Conservation (phyloP, 495 filamentous ascomycete genomes). For the Talaromyces adpressus region DNA sequence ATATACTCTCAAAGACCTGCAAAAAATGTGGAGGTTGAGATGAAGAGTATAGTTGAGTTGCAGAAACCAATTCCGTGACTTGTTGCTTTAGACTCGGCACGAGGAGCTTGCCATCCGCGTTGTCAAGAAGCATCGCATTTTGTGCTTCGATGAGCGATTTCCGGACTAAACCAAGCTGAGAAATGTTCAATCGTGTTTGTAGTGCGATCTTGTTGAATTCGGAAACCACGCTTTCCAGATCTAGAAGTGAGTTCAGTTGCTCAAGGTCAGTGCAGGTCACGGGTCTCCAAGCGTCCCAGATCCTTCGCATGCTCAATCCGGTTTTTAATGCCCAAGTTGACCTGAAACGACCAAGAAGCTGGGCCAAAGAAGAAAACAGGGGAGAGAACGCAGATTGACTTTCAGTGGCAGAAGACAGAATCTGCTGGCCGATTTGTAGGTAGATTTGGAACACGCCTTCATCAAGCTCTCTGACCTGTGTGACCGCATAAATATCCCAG, state of each 20-base stretch:
- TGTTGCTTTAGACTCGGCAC: constrained; percentile 46
- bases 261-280: constrained; percentile 46
- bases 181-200: constrained; percentile 33
- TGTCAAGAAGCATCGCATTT: constrained; percentile 30
- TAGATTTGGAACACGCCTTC: constrained; percentile 51
- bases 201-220: constrained; percentile 59
- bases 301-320: constrained; percentile 74
- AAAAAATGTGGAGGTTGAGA: constrained; percentile 44
- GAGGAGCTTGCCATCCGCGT: constrained; percentile 29
- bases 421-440: constrained; percentile 34
- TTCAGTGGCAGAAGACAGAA: constrained; percentile 24
- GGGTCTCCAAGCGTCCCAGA: constrained; percentile 73
- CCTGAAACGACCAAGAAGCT: constrained; percentile 39
- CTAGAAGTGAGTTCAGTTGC: constrained; percentile 43
- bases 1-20: constrained; percentile 57
- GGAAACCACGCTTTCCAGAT: constrained; percentile 62
- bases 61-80: constrained; percentile 47
- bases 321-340: constrained; percentile 54
- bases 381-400: constrained; percentile 18
- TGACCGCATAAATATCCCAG: constrained; percentile 47
- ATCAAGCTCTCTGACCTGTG: constrained; percentile 36
- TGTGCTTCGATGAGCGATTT: constrained; percentile 38
- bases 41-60: constrained; percentile 28
- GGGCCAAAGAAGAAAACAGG: constrained; percentile 28
- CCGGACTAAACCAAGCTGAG: constrained; percentile 31